These are phyloP conservation scores for Lactarius tabidus DNA, from an alignment of 768 basidiomycete genomes.

Conservation along the genomic window DNA sequence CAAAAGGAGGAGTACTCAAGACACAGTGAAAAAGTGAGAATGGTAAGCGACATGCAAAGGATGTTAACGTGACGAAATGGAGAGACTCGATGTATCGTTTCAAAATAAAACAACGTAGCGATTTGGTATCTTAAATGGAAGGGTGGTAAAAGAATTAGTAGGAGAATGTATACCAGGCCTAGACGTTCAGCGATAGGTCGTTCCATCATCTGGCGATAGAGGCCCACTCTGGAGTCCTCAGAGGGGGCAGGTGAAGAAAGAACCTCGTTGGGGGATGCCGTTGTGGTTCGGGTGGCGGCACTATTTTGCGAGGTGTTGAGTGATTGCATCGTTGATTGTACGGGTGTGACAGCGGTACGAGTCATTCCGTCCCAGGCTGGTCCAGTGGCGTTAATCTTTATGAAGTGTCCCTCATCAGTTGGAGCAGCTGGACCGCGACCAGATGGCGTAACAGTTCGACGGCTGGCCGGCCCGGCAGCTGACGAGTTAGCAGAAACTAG, in stretches of 20 bases:
- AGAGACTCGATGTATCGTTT: constrained; percentile 25
- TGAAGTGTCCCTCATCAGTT: constrained; percentile 60
- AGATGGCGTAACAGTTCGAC: constrained; percentile 48
- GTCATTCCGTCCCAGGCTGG: constrained; percentile 70
- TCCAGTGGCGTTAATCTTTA: constrained; percentile 67
- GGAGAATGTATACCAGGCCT: constrained; percentile 23
- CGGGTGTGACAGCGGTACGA: constrained; percentile 34
- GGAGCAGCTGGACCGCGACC: constrained; percentile 42
- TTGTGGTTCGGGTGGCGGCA: constrained; percentile 42
- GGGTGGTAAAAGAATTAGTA: constrained; percentile 27
- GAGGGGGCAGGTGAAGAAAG: constrained; percentile 72
- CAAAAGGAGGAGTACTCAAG: constrained; percentile 22
- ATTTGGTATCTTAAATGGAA: constrained; percentile 22
- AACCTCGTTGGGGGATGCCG: constrained; percentile 39
- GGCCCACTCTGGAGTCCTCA: constrained; percentile 78
- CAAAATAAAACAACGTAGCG: constrained; percentile 25
- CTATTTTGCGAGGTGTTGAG: constrained; percentile 74
- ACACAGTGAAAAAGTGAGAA: constrained; percentile 17
- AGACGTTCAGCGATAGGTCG: constrained; percentile 57
- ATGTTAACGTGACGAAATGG: constrained; percentile 28
- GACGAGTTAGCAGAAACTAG: constrained; percentile 61
- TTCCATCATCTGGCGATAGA: constrained; percentile 79
- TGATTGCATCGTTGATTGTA: constrained; percentile 48
- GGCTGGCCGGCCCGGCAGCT: constrained; percentile 54
- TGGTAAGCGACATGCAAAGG: constrained; percentile 19